Evolutionary conservation across 768 basidiomycete genomes (phyloP), one percentile per base, ranked within the genome.

Genomic region (Nidularia sp.): DNA sequence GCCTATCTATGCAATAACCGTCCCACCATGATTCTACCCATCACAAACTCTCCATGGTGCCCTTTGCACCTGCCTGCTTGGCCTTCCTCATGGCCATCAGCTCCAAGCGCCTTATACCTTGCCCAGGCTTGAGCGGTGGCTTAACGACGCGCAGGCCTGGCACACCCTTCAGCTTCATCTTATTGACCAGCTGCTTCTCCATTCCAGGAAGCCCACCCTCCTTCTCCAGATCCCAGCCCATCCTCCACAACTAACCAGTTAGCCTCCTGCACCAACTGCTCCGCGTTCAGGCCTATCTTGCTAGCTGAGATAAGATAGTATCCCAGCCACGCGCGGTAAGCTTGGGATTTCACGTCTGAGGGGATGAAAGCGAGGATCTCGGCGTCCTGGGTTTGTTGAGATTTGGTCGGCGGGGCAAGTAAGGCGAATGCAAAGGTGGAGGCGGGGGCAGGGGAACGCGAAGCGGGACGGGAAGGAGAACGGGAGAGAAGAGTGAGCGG

Each of bases 281-380:
- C 66, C 44, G 60, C 66, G 7, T 65, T 67, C 72, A 75, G 77
- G 41, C 65, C 60, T 50, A 80, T 49, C 6, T 55, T 49, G 57
- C 67, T 75, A 33, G 68, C 44, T 45, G 64, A 66, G 3, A 68
- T 61, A 15, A 79, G 76, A 61, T 84, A 84, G 62, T 80, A 85
- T 10, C 83, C 84, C 42, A 85, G 62, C 70, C 71, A 80, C 32
- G 80, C 75, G 34, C 71, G 68, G 57, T 85, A 86, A 1, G 77
- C 76, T 57, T 79, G 72, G 0, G 66, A 67, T 59, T 83, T 85
- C 8, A 62, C 56, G 22, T 75, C 67, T 10, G 57, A 59, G 7
- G 68, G 66, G 1, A 82, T 71, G 0, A 48, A 31, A 29, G 44
- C 53, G 45, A 81, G 57, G 18, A 18, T 18, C 18, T 18, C 18